Evolutionary conservation across 23 red algal species (phyloP), one percentile per base, ranked within the genome.

Genomic region (Cyanidiococcus yangmingshanensis): DNA sequence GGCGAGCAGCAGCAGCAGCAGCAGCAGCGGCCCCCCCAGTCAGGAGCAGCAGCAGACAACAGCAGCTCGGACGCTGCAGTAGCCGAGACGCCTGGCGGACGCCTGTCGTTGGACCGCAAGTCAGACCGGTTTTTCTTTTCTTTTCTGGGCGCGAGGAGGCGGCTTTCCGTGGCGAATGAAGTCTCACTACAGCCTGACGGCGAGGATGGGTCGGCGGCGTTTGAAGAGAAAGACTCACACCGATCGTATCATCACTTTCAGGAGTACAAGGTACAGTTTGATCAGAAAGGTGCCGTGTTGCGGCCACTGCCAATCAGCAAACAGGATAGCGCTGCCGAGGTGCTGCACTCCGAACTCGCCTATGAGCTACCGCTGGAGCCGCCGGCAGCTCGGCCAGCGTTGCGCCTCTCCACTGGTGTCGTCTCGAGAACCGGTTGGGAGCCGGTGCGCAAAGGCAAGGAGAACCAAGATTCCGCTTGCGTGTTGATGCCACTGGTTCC

Each of bases 341-440:
- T 71, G 7, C n/a, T 71, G 63, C 63, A 71, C 63, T 71, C 63
- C 12, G 63, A 71, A 12, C 27, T 71, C 16, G 3, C 21, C n/a
- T 71, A 71, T 35, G 63, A 71, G 12, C 63, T 71, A 29, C 63
- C 63, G 63, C 63, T 90, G 39, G 40, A 84, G 38, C 76, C 81
- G 3, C 88, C 84, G 75, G 81, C 80, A 24, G 88, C 81, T 57
- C 40, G 51, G 50, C 45, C 89, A 25, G 78, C 83, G 37, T 63
- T 92, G n/a, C 89, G 89, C 24, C 39, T 86, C 34, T 67, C 51
- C 24, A 50, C 83, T 16, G 89, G 89, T 54, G 85, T 86, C 38
- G 71, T 80, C 24, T 89, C 86, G 3, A 75, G 82, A 29, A 90
- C 91, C 45, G 91, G 91, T 32, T 95, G 91, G 91, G 91, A 95